Conservation (phyloP, 495 filamentous ascomycete species). For the Wilcoxina mikolae region DNA sequence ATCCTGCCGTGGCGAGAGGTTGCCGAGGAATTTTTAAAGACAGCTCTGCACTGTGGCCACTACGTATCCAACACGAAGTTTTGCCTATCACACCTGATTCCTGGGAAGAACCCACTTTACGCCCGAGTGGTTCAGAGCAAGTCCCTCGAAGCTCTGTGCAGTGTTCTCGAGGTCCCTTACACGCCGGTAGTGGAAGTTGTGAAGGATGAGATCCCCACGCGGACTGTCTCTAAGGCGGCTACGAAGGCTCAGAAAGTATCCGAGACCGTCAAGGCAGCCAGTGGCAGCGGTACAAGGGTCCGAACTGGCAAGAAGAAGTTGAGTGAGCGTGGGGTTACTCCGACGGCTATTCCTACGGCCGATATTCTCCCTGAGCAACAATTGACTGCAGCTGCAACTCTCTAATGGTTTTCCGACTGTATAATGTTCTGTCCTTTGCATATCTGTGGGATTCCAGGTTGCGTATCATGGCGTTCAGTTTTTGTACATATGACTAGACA, state of each 20-base stretch:
- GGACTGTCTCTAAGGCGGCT: conserved; percentile 12
- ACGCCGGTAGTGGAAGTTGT: neutral
- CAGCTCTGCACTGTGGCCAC: conserved; percentile 62
- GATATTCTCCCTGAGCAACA: conserved; percentile 7
- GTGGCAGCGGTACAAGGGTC: conserved; percentile 5
- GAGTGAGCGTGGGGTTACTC: conserved; percentile 13
- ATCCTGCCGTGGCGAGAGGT: conserved; percentile 60
- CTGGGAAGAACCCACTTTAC: conserved; percentile 54
- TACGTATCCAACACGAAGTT: conserved; percentile 85
- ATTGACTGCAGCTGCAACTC: neutral
- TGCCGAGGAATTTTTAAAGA: conserved; percentile 55
- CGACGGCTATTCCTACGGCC: neutral
- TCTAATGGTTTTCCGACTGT: too few relatives aligned
- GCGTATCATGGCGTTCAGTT: too few relatives aligned
- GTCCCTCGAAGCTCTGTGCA: conserved; percentile 50
- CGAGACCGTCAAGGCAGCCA: conserved; percentile 18
- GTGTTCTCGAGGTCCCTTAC: conserved; percentile 36
- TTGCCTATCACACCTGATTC: conserved; percentile 65
- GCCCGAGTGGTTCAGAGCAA: conserved; percentile 40
- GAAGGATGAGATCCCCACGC: neutral
- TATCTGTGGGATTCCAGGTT: too few relatives aligned
- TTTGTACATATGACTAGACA: too few relatives aligned
- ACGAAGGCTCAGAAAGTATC: conserved; percentile 21
- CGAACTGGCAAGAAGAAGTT: conserved; percentile 13
- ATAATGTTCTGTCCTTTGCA: too few relatives aligned